Evolutionary conservation across 331 rosid genomes (phyloP), one percentile per base, ranked within the genome.

Genomic region (Malus hybrid): DNA sequence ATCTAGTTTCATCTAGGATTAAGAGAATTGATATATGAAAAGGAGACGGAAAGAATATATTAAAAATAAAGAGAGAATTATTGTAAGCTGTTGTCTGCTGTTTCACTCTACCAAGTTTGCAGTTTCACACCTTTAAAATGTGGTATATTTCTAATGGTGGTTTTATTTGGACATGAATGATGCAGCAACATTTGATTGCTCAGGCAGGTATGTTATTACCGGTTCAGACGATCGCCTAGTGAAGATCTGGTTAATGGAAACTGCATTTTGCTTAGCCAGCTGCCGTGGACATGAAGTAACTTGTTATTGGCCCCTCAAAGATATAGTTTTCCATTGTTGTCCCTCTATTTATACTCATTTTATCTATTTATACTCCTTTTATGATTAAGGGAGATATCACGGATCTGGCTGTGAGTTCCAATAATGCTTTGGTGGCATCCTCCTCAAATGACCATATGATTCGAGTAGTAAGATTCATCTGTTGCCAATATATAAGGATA

Each of bases 211-310:
- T 80, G 97, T 92, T 52, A 78, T 95, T 77, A 95, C 99, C 20
- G 99, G 99, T 67, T 90, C 99, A 85, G 99, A 95, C 84, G 99
- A 95, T 42, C 97, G 99, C 64, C 91, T 95, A 54, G 99, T 95
- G 55, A 95, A 95, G 80, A 81, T 95, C 80, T 95, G 99, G 99
- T 92, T 97, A 67, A 95, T 95, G 95, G 99, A 95, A 86, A 95
- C 96, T 71, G 96, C 97, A 73, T 92, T 92, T 84, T 88, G 97
- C 82, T 89, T 95, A 90, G 97, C 96, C 64, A 95, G 97, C 85
- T 95, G 99, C 82, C 97, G 97, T 73, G 99, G 99, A 56, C 99
- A 95, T 81, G 99, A 92, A 69, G 99, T 95, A 85, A 89, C 91
- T 90, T 65, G 71, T 69, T 54, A 18, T 46, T 76, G 64, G 71